Base-by-base conservation (phyloP, 805 yeast genomes). In the Candida awuae region DNA sequence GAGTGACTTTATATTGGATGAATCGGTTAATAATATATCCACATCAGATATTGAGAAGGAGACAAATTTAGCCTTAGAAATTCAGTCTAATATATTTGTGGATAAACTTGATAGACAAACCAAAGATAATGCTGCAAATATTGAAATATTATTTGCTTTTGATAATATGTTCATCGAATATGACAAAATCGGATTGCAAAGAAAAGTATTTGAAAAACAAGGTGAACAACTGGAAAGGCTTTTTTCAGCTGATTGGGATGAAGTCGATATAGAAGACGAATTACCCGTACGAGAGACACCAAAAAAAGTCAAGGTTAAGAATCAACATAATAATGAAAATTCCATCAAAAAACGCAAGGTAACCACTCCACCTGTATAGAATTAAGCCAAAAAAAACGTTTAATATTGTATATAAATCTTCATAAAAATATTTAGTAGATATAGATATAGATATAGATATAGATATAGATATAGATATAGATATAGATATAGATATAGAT, bases 101-200 rank as follows among this genome's bases (percentile, higher is more conserved):
- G 20, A 38, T 5, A 30, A 33, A 0, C 6, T 49, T 4, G 33
- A 37, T 3, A 27, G 29, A 5, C 29, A 34, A 0, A 38, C 47
- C 40, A 41, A 62, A 8, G 46, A 46, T 20, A 64, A 64, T 21
- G 50, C 56, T 4, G 25, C 43, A 2, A 26, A 42, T 3, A 45
- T 50, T 14, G 47, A 52, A 57, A 54, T 58, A 63, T 62, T 60
- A 9, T 67, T 77, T 54, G 87, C 82, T 1, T 79, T 76, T 53
- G 90, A 81, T 54, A 75, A 81, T 22, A 77, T 79, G 80, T 63
- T 67, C 38, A 61, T 77, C 8, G 58, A 59, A 33, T 62, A 67
- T 38, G 62, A 61, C 4, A 66, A 69, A 16, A 62, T 80, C 35
- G 66, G 66, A 27, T 29, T 39, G 13, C 66, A 62, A 38, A 44